Conservation (phyloP, 768 basidiomycete genomes). For the Royoungia palumana region DNA sequence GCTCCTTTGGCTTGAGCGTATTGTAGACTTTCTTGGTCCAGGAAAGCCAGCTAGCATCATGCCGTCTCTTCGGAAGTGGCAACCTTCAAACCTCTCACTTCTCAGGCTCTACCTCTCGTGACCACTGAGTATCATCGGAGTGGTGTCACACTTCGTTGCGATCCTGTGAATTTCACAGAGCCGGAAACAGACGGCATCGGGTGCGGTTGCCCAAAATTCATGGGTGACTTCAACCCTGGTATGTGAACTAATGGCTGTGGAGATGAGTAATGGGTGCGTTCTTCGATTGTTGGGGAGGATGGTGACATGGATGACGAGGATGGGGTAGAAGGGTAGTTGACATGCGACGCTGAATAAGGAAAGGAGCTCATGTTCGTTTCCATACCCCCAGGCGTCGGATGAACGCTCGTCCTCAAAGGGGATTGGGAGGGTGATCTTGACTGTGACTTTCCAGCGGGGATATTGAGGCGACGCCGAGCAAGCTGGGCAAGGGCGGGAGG, state of each 20-base stretch:
- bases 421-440: constrained; percentile 32
- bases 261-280: constrained; percentile 19
- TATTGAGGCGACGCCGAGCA: constrained; percentile 24
- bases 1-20: neutral
- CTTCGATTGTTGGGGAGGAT: constrained; percentile 36
- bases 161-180: constrained; percentile 17
- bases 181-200: constrained; percentile 10
- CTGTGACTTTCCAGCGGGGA: constrained; percentile 24
- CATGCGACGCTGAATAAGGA: constrained; percentile 33
- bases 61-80: neutral
- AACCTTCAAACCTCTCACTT: neutral
- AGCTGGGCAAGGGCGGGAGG: constrained; percentile 20
- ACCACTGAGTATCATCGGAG: constrained; percentile 18
- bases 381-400: constrained; percentile 15
- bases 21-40: neutral
- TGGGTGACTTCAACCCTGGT: constrained; percentile 13
- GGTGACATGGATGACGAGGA: constrained; percentile 55
- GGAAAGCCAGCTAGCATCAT: neutral
- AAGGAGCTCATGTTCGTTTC: constrained; percentile 12
- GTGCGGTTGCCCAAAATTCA: constrained; percentile 12
- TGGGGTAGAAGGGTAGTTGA: constrained; percentile 53
- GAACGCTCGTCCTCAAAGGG: constrained; percentile 22
- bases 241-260: constrained; percentile 13
- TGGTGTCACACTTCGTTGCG: constrained; percentile 23
- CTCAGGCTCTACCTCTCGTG: neutral